Conservation (phyloP, 106 monocot genomes). For the Xerophyta viscosa region DNA sequence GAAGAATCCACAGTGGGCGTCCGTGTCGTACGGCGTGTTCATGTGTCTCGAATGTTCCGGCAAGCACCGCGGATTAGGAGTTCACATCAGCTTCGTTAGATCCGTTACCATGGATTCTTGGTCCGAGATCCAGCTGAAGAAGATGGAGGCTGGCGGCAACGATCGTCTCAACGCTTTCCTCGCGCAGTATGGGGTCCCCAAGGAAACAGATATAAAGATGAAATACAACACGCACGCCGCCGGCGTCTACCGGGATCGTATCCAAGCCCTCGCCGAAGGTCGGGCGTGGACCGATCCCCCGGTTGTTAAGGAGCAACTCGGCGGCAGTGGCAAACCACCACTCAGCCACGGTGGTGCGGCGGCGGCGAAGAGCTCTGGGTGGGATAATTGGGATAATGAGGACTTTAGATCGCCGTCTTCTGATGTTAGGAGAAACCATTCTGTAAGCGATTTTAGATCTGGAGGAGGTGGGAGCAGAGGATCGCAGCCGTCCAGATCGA, state of each 20-base stretch:
- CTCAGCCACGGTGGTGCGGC: conserved; percentile 68
- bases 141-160: conserved; percentile 91
- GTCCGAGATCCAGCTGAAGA: conserved; percentile 87
- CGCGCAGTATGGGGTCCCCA: conserved; percentile 40
- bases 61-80: conserved; percentile 69
- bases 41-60: conserved; percentile 83
- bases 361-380: conserved; percentile 7
- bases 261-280: conserved; percentile 75
- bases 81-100: conserved; percentile 67
- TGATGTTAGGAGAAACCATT: conserved; percentile 27
- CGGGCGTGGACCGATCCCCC: conserved; percentile 75
- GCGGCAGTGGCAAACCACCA: too few species aligned
- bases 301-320: conserved; percentile 44
- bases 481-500: conserved; percentile 12
- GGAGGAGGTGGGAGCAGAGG: conserved; percentile 8
- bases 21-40: conserved; percentile 68
- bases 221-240: conserved; percentile 83
- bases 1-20: conserved; percentile 77
- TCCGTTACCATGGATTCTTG: conserved; percentile 82
- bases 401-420: conserved; percentile 8
- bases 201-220: conserved; percentile 58
- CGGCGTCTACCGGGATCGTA: conserved; percentile 62
- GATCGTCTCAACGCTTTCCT: conserved; percentile 77
- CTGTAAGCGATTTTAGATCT: conserved; percentile 21
- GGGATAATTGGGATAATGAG: conserved; percentile 31